Conservation (phyloP, 371 early-diverging fungal species). For the Basidiobolus heterosporus region DNA sequence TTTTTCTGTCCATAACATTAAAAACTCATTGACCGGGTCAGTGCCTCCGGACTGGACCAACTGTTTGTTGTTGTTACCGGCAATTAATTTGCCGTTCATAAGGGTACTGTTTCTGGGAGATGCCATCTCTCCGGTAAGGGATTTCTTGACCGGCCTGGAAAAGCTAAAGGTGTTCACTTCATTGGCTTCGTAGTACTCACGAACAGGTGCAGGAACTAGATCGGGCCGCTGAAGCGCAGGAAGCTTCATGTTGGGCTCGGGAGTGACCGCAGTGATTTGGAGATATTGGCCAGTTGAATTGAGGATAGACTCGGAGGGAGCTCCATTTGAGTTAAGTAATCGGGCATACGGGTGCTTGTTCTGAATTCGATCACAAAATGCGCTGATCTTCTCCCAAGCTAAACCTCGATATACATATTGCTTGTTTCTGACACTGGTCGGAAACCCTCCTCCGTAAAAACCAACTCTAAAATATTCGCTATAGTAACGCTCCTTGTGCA, state of each 20-base stretch:
- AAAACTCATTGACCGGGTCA: constrained; percentile 30
- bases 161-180: constrained; percentile 45
- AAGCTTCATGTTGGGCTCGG: constrained; percentile 26
- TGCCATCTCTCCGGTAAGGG: no score
- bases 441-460: constrained; percentile 53
- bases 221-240: constrained; percentile 14
- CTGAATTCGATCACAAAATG: constrained; percentile 57
- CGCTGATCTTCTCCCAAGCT: constrained; percentile 58
- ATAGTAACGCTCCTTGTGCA: constrained; percentile 40
- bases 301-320: constrained; percentile 31
- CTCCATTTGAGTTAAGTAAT: constrained; percentile 22
- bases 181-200: constrained; percentile 42
- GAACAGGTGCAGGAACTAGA: constrained; percentile 23
- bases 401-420: constrained; percentile 55
- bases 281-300: constrained; percentile 40
- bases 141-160: constrained; percentile 28
- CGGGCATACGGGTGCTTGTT: constrained; percentile 44
- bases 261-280: constrained; percentile 51
- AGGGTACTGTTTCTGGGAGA: no score
- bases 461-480: constrained; percentile 60
- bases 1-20: constrained; percentile 64
- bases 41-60: no score
- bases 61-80: no score
- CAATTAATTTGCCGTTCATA: no score
- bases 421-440: constrained; percentile 30